Conservation (phyloP, 2,329 filamentous ascomycete species). For the Trichoderma simmonsii region DNA sequence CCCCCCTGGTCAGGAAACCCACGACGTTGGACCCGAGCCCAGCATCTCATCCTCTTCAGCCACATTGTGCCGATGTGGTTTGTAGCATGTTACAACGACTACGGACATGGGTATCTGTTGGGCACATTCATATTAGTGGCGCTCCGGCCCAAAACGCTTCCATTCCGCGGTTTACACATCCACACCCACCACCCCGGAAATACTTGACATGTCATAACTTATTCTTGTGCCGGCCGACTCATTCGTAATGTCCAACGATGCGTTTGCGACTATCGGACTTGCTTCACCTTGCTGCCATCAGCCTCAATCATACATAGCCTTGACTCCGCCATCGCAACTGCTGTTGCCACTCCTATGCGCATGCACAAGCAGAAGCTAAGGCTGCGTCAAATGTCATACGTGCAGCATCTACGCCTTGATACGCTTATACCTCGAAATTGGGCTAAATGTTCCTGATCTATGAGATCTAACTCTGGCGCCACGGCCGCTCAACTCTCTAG, state of each 20-base stretch:
- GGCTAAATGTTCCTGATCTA: not conserved
- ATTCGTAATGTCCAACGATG: not conserved
- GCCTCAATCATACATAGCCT: not conserved
- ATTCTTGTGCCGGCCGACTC: not conserved
- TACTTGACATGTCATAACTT: not conserved
- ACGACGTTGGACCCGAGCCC: not conserved
- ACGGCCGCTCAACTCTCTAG: not conserved
- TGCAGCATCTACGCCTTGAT: not conserved
- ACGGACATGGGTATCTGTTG: not conserved
- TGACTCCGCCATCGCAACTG: not conserved
- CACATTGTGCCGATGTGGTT: not conserved
- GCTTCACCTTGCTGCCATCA: not conserved
- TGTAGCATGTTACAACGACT: not conserved
- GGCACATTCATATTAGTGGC: not conserved
- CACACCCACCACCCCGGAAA: not conserved
- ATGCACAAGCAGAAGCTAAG: not conserved
- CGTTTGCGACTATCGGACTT: not conserved
- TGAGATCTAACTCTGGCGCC: not conserved
- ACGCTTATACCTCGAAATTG: not conserved
- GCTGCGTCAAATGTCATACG: not conserved
- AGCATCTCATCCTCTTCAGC: not conserved
- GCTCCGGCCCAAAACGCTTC: not conserved
- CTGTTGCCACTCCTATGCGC: not conserved
- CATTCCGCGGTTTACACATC: not conserved
- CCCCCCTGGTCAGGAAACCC: not conserved